phyloP scores from a whole-genome alignment of 2,329 filamentous ascomycete species.

The Truncatella angustata region DNA sequence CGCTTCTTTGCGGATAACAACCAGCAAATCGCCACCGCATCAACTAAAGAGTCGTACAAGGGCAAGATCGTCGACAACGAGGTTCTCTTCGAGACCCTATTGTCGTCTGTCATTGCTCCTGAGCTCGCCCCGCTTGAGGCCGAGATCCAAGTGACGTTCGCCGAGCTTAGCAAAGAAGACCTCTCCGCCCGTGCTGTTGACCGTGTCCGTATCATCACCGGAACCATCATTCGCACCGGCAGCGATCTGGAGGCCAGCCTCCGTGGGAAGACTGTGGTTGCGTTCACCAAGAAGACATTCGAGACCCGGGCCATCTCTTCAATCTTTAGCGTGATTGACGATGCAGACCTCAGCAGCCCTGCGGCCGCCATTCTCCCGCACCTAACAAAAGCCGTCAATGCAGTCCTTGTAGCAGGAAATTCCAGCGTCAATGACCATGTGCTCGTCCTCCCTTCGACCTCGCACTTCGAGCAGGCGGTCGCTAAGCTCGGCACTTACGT shows the following conservation, averaged over 20 bases:
- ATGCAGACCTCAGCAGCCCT: background rate
- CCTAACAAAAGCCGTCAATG: no score
- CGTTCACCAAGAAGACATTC: background rate
- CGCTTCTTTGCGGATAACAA: background rate
- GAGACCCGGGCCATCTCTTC: constrained; percentile 5
- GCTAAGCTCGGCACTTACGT: background rate
- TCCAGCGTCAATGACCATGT: no score
- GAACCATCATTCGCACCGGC: constrained; percentile 4
- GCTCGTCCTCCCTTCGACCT: background rate
- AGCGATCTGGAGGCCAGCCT: constrained; percentile 4
- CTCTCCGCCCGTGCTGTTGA: background rate
- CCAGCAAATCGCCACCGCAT: background rate
- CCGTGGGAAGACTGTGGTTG: background rate
- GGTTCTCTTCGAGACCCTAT: background rate
- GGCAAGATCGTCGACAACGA: constrained; percentile 6
- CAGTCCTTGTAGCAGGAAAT: no score
- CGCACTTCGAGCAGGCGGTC: background rate
- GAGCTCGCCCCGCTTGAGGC: background rate
- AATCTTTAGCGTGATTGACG: background rate
- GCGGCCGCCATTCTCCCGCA: no score
- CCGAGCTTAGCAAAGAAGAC: background rate
- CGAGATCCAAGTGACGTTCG: constrained; percentile 4
- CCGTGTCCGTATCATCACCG: background rate
- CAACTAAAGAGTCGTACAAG: background rate
- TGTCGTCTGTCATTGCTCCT: no score